Conservation (phyloP, 139 green algal genomes). For the Coelastrella sp. region DNA sequence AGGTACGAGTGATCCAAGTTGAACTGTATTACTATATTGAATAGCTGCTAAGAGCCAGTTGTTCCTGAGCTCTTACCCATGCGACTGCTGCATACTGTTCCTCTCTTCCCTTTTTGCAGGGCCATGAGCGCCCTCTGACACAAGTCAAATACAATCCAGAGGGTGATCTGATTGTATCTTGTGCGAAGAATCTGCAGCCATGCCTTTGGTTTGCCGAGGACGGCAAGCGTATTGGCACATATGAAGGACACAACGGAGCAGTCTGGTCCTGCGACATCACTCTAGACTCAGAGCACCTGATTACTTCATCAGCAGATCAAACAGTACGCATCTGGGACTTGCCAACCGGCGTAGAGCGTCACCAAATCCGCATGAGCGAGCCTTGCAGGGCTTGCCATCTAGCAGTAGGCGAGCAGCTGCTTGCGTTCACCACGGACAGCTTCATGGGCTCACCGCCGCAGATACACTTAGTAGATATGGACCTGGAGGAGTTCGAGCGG, state of each 20-base stretch:
- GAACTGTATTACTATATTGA: too few species aligned
- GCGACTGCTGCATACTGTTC: background rate
- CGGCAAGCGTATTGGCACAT: slow-evolving; percentile 94
- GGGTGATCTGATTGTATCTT: slow-evolving; percentile 96
- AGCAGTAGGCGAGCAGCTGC: slow-evolving; percentile 82
- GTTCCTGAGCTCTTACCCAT: background rate
- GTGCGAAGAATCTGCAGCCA: slow-evolving; percentile 83
- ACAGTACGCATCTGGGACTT: slow-evolving; percentile 95
- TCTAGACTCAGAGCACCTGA: slow-evolving; percentile 75
- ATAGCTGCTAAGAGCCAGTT: too few species aligned
- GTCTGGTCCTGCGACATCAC: slow-evolving; percentile 94
- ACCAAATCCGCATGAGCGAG: slow-evolving; percentile 85
- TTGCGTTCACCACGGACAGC: slow-evolving; percentile 89
- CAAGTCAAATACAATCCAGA: slow-evolving; percentile 97
- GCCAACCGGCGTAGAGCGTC: slow-evolving; percentile 84
- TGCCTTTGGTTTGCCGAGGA: slow-evolving; percentile 96
- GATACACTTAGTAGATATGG: slow-evolving; percentile 63
- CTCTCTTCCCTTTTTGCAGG: slow-evolving; percentile 75
- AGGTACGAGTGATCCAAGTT: background rate
- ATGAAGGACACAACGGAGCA: slow-evolving; percentile 96
- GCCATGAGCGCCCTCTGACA: slow-evolving; percentile 90
- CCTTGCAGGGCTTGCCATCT: slow-evolving; percentile 85
- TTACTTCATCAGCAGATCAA: slow-evolving; percentile 92
- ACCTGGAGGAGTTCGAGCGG: slow-evolving; percentile 17
- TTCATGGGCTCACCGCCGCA: slow-evolving; percentile 77